phyloP scores from a whole-genome alignment of 73 alveolate species.

The Tetrahymena thermophila region DNA sequence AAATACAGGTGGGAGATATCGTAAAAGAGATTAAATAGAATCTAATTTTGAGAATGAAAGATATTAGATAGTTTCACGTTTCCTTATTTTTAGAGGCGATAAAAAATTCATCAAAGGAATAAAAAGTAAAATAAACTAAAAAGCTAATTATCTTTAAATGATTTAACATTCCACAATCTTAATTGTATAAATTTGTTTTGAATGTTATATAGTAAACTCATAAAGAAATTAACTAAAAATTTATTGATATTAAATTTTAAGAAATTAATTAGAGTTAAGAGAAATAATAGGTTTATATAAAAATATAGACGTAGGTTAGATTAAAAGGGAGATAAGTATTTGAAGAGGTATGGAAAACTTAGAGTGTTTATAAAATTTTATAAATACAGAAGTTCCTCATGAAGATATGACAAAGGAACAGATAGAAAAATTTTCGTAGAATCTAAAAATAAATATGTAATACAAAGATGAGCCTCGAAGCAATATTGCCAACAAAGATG shows the following conservation, averaged over 20 bases:
- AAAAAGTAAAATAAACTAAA: background rate
- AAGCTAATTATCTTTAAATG: background rate
- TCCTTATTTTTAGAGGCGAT: background rate
- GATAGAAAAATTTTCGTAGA: background rate
- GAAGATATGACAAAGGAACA: background rate
- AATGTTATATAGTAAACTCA: background rate
- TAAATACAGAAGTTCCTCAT: background rate
- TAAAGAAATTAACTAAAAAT: background rate
- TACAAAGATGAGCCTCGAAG: conserved; percentile 25
- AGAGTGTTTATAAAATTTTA: background rate
- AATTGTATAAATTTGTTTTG: background rate
- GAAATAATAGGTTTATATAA: background rate
- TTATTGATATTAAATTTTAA: too few species aligned
- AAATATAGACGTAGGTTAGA: background rate
- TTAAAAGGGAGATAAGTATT: background rate
- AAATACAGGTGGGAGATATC: background rate
- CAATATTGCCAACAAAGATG: conserved; percentile 29
- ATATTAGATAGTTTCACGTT: background rate
- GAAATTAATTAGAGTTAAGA: background rate
- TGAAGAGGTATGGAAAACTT: background rate
- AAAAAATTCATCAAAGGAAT: too few species aligned
- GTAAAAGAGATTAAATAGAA: background rate
- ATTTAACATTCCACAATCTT: background rate
- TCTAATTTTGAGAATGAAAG: background rate
- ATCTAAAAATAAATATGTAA: background rate